These are phyloP conservation scores for Scheffersomyces illinoinensis DNA, from an alignment of 1,139 yeast genomes.

Conservation along the genomic window DNA sequence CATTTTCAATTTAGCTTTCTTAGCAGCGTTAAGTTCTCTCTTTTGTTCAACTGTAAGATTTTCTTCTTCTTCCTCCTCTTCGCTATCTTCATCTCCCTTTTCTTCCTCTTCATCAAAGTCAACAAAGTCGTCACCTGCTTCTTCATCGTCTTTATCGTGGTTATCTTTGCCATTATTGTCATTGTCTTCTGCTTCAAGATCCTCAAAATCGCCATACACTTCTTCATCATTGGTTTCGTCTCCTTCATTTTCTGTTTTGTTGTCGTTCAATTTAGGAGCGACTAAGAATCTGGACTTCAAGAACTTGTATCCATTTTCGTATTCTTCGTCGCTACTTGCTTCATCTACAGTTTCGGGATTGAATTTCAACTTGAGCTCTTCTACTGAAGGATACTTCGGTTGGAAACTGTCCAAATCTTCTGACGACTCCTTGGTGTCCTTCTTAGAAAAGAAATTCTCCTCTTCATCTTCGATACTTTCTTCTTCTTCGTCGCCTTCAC, in stretches of 20 bases:
- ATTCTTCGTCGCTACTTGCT: constrained; percentile 38
- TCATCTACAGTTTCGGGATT: constrained; percentile 30
- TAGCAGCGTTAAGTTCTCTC: constrained; percentile 80
- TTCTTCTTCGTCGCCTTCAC: constrained; percentile 53
- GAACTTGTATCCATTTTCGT: constrained; percentile 46
- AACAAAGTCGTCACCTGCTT: constrained; percentile 49
- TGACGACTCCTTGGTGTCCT: constrained; percentile 26
- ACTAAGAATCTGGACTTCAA: constrained; percentile 64
- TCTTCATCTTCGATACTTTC: constrained; percentile 49
- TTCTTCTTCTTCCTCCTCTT: constrained; percentile 36
- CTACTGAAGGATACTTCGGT: constrained; percentile 47
- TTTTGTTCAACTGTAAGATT: constrained; percentile 62
- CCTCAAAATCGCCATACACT: constrained; percentile 78
- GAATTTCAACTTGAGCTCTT: constrained; percentile 58
- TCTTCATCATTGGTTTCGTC: constrained; percentile 53
- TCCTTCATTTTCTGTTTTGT: constrained; percentile 35
- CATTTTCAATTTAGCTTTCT: constrained; percentile 81
- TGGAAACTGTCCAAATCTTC: constrained; percentile 34
- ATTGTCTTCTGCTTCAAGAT: constrained; percentile 51
- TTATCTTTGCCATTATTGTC: constrained; percentile 15
- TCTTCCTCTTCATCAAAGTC: constrained; percentile 57
- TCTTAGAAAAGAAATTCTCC: constrained; percentile 62
- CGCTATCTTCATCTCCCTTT: constrained; percentile 31
- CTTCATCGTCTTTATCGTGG: constrained; percentile 21
- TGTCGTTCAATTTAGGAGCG: constrained; percentile 58